Evolutionary conservation across 345 rosid species (phyloP).

Genomic region (Psidium friedrichsthalianum): DNA sequence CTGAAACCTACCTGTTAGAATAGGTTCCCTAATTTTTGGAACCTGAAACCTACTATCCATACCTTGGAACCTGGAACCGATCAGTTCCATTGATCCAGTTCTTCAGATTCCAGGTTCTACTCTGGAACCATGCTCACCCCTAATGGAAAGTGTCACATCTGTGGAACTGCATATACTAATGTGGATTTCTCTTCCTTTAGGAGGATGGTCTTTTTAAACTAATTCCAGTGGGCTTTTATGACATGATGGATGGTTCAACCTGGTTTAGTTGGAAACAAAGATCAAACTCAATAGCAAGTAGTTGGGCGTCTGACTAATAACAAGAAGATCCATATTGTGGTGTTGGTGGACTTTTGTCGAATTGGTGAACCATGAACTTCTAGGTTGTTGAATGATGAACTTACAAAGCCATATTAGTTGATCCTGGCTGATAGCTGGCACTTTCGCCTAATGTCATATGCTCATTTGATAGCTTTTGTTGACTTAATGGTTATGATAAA

Average conservation of each 20-base stretch:
- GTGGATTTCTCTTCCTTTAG: background rate
- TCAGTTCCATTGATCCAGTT: too few relatives aligned
- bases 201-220: background rate
- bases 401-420: background rate
- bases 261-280: background rate
- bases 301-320: background rate
- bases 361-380: background rate
- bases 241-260: background rate
- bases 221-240: background rate
- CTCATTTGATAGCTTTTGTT: background rate
- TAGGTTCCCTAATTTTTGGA: too few relatives aligned
- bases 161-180: background rate
- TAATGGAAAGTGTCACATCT: background rate
- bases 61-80: too few relatives aligned
- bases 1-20: too few relatives aligned
- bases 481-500: background rate
- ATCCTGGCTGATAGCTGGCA: background rate
- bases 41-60: too few relatives aligned
- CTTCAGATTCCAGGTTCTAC: too few relatives aligned
- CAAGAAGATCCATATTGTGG: background rate
- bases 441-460: background rate
- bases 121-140: too few relatives aligned
- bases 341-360: background rate
- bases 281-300: background rate
- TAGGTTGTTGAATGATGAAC: background rate